Evolutionary conservation across 2,329 filamentous ascomycete genomes (phyloP).

Genomic region (Neobulgaria alba): DNA sequence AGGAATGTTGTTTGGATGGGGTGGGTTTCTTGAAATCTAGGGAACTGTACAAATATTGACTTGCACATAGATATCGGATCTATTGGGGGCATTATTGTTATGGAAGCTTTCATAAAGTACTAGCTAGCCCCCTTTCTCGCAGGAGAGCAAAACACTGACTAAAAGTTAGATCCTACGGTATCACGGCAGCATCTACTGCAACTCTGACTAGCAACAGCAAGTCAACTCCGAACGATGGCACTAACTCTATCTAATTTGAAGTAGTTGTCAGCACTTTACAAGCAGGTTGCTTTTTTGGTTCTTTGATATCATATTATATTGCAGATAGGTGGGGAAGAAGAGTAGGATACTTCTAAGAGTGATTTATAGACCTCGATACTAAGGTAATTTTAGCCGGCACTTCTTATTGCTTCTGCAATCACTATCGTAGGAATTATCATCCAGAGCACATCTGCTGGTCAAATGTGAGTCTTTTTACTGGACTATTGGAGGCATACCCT

Average conservation of each 20-base stretch:
- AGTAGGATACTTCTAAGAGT: constrained; percentile 5
- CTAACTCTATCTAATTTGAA: neutral
- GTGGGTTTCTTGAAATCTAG: constrained; percentile 15
- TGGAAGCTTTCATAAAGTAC: constrained; percentile 51
- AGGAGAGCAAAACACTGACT: no score
- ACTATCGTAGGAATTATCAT: constrained; percentile 55
- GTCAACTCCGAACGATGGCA: neutral
- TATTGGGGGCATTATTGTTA: constrained; percentile 66
- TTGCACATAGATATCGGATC: constrained; percentile 54
- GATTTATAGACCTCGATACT: neutral
- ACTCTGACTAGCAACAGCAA: constrained; percentile 46
- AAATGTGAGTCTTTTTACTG: constrained; percentile 35
- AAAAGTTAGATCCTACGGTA: constrained; percentile 30
- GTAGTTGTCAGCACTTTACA: constrained; percentile 62
- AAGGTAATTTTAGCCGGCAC: constrained; percentile 22
- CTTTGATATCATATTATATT: constrained; percentile 38
- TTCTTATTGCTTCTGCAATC: constrained; percentile 48
- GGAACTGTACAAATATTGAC: neutral
- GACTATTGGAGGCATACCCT: neutral
- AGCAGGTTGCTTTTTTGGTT: constrained; percentile 58
- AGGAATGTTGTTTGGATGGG: constrained; percentile 53
- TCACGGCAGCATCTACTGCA: constrained; percentile 31
- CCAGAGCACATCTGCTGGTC: constrained; percentile 53
- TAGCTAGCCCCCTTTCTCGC: no score
- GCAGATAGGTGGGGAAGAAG: constrained; percentile 29